These are phyloP conservation scores for Boletellus ananiceps DNA, from an alignment of 768 basidiomycete genomes.

Conservation along the genomic window DNA sequence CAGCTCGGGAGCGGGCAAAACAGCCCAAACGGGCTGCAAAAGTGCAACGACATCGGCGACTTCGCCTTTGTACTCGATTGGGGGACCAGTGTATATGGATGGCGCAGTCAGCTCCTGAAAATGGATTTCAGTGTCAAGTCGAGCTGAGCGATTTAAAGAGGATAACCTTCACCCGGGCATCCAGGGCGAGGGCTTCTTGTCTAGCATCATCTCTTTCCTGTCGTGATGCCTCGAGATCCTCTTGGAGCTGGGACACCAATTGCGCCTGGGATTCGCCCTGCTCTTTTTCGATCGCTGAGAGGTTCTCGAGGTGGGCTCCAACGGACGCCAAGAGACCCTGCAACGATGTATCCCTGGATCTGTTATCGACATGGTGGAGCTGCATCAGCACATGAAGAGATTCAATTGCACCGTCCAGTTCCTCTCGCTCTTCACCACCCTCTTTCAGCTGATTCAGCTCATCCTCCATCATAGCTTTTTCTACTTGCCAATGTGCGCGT, in stretches of 20 bases:
- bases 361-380: conserved; percentile 51
- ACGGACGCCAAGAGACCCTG: conserved; percentile 47
- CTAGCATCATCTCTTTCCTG: conserved; percentile 48
- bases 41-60: conserved; percentile 53
- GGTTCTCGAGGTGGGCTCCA: conserved; percentile 46
- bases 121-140: conserved; percentile 4
- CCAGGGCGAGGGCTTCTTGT: conserved; percentile 37
- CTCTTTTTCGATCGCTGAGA: conserved; percentile 42
- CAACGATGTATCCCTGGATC: conserved; percentile 46
- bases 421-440: conserved; percentile 37
- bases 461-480: conserved; percentile 46
- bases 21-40: conserved; percentile 71
- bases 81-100: conserved; percentile 23
- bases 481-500: conserved; percentile 47
- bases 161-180: conserved; percentile 37
- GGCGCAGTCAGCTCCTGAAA: conserved; percentile 22
- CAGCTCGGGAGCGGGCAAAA: conserved; percentile 80
- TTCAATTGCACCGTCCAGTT: conserved; percentile 49
- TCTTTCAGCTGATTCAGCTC: conserved; percentile 44
- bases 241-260: conserved; percentile 51
- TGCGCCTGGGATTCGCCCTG: conserved; percentile 39
- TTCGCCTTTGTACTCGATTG: conserved; percentile 37
- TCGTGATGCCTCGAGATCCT: conserved; percentile 52
- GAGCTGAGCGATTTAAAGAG: neutral
- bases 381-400: conserved; percentile 50